Percentiles rank a stretch among this genome's conserved stretches.
phyloP scores from a whole-genome alignment of 2,329 filamentous ascomycete genomes.

The Saccharata proteae region DNA sequence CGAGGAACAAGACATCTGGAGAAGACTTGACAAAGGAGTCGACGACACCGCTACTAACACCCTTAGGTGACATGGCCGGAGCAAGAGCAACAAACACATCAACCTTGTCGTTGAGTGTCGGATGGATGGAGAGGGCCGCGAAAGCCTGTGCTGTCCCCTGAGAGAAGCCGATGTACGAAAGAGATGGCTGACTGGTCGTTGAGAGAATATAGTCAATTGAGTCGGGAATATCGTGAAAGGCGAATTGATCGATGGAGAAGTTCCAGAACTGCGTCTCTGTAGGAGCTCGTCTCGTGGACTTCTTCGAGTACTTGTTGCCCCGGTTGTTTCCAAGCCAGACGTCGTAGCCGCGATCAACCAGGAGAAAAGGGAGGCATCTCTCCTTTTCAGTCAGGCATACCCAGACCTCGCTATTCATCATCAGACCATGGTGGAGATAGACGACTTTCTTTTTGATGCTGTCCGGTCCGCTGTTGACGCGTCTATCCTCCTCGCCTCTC shows the following conservation, averaged over 20 bases:
- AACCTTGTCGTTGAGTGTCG: slow-evolving; percentile 79
- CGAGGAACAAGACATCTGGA: slow-evolving; percentile 79
- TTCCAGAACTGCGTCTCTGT: slow-evolving; percentile 78
- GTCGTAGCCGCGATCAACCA: slow-evolving; percentile 87
- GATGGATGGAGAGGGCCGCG: slow-evolving; percentile 83
- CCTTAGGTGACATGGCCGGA: slow-evolving; percentile 90
- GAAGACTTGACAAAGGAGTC: slow-evolving; percentile 90
- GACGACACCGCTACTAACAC: slow-evolving; percentile 78
- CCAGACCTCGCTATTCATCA: slow-evolving; percentile 99
- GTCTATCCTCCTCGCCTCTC: slow-evolving; percentile 65
- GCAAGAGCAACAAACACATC: slow-evolving; percentile 94
- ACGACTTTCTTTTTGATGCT: slow-evolving; percentile 72
- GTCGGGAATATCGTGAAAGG: slow-evolving; percentile 93
- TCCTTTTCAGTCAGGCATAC: slow-evolving; percentile 80
- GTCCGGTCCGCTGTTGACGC: slow-evolving; percentile 59
- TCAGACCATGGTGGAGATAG: slow-evolving; percentile 86
- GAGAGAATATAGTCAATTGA: slow-evolving; percentile 84
- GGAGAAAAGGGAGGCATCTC: slow-evolving; percentile 73
- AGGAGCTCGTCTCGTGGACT: slow-evolving; percentile 66
- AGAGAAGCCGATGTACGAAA: slow-evolving; percentile 95
- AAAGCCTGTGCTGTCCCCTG: slow-evolving; percentile 97
- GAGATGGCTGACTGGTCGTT: slow-evolving; percentile 66
- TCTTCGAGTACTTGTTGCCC: slow-evolving; percentile 98
- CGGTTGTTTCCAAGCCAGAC: slow-evolving; percentile 98
- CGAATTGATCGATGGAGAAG: slow-evolving; percentile 97